A percentile compares a stretch with the other conserved stretches of the same genome.
These are phyloP conservation scores for Glaciozyma antarctica DNA, from an alignment of 768 basidiomycete species.

Conservation along the genomic window DNA sequence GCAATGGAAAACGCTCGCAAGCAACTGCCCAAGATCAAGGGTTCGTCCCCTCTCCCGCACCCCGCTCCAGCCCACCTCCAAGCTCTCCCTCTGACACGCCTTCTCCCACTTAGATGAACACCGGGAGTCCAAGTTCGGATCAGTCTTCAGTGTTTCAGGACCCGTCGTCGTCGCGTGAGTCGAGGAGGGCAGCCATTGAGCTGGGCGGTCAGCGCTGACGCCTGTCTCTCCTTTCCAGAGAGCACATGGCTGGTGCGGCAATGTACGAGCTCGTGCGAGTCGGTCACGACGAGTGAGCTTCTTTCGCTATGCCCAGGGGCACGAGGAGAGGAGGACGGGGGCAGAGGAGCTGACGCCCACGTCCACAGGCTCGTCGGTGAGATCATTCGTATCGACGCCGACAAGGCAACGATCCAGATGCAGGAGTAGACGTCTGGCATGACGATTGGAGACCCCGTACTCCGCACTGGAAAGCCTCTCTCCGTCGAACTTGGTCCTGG, in stretches of 20 bases:
- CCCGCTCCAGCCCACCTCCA: background rate
- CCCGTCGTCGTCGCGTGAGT: conserved; percentile 80
- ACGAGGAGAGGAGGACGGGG: background rate
- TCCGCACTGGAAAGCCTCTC: conserved; percentile 93
- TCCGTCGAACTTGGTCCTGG: conserved; percentile 97
- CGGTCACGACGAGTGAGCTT: conserved; percentile 93
- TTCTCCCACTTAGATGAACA: conserved; percentile 28
- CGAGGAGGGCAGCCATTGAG: background rate
- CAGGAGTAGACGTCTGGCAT: conserved; percentile 99
- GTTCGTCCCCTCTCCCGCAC: conserved; percentile 7
- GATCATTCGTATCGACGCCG: conserved; percentile 96
- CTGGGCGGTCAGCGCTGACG: background rate
- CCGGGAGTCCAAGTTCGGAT: conserved; percentile 53
- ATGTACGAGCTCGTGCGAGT: conserved; percentile 97
- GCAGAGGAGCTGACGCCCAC: conserved; percentile 37
- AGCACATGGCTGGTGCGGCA: conserved; percentile 89
- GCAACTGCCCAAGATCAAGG: conserved; percentile 31
- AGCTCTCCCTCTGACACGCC: background rate
- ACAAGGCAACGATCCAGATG: conserved; percentile 97
- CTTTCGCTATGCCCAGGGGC: conserved; percentile 37
- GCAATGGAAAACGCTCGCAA: conserved; percentile 35
- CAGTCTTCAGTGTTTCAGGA: conserved; percentile 91
- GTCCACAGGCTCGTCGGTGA: conserved; percentile 44
- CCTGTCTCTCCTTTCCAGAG: background rate
- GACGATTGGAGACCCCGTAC: conserved; percentile 94